Percentiles rank a stretch among this genome's conserved stretches.
These are phyloP conservation scores for Boletus tomentosulus DNA, from an alignment of 768 basidiomycete genomes.

Conservation along the genomic window DNA sequence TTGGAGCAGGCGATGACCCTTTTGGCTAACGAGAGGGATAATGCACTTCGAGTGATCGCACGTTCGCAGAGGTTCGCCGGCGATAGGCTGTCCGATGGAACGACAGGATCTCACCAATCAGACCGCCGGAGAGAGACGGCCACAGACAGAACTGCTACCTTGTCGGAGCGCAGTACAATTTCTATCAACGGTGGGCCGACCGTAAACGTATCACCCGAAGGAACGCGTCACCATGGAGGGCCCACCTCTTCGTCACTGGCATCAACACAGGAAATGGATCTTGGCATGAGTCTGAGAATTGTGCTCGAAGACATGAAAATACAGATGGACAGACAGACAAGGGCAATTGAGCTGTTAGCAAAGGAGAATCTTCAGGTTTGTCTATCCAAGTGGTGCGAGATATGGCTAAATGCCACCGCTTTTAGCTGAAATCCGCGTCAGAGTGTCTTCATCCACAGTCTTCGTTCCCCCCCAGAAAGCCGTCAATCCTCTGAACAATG, in stretches of 20 bases:
- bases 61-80: constrained; percentile 15
- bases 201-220: constrained; percentile 9
- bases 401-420: constrained; percentile 3
- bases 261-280: constrained; percentile 16
- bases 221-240: constrained; percentile 8
- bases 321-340: constrained; percentile 47
- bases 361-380: constrained; percentile 48
- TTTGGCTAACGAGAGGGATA: constrained; percentile 31
- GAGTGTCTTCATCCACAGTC: constrained; percentile 12
- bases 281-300: constrained; percentile 27
- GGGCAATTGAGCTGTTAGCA: constrained; percentile 38
- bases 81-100: constrained; percentile 7
- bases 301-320: constrained; percentile 44
- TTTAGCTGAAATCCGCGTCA: constrained; percentile 15
- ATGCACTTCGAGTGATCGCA: constrained; percentile 15
- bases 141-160: constrained; percentile 9
- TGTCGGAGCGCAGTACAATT: constrained; percentile 10
- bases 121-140: constrained; percentile 10
- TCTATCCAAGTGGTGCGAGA: background rate
- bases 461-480: constrained; percentile 14
- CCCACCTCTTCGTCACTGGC: constrained; percentile 10
- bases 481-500: constrained; percentile 5
- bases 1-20: constrained; percentile 32
- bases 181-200: constrained; percentile 7
- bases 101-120: constrained; percentile 8